These are phyloP conservation scores for Allium cepa DNA, from an alignment of 106 monocot species.

Conservation along the genomic window DNA sequence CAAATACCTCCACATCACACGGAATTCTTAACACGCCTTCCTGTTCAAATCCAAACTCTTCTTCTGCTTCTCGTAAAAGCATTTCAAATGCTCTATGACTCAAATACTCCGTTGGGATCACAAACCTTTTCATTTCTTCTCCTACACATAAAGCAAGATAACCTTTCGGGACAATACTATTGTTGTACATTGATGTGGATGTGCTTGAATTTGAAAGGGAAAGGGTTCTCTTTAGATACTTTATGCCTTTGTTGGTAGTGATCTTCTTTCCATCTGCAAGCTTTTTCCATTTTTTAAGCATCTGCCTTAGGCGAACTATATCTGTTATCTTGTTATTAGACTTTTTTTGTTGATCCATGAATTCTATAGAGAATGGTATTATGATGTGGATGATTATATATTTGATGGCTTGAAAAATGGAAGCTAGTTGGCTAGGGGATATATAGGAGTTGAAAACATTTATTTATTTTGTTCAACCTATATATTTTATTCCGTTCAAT, in stretches of 20 bases:
- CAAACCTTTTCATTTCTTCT: constrained; percentile 49
- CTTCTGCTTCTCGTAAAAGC: constrained; percentile 48
- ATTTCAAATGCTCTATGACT: constrained; percentile 37
- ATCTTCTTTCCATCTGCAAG: constrained; percentile 25
- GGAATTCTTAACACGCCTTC: constrained; percentile 53
- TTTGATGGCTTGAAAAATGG: constrained; percentile 1
- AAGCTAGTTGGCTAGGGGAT: neutral
- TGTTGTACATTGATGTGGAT: neutral
- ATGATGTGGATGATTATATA: neutral
- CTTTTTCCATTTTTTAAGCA: constrained; percentile 72
- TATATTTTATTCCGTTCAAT: neutral
- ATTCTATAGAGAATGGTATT: neutral
- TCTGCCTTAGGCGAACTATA: constrained; percentile 49
- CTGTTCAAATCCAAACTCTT: constrained; percentile 65
- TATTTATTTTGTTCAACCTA: neutral
- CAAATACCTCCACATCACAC: constrained; percentile 42
- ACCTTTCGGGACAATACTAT: constrained; percentile 34
- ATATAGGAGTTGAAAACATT: constrained; percentile 10
- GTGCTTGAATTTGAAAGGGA: constrained; percentile 37
- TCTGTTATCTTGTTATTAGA: constrained; percentile 55
- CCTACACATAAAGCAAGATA: constrained; percentile 54
- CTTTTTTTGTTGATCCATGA: constrained; percentile 19
- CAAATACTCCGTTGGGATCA: constrained; percentile 53
- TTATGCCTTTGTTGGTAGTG: constrained; percentile 23
- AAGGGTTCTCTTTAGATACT: constrained; percentile 46